A percentile compares a stretch with the other conserved stretches of the same genome.
Evolutionary conservation across 1,139 yeast genomes (phyloP).

Genomic region (Lodderomyces elongisporus): DNA sequence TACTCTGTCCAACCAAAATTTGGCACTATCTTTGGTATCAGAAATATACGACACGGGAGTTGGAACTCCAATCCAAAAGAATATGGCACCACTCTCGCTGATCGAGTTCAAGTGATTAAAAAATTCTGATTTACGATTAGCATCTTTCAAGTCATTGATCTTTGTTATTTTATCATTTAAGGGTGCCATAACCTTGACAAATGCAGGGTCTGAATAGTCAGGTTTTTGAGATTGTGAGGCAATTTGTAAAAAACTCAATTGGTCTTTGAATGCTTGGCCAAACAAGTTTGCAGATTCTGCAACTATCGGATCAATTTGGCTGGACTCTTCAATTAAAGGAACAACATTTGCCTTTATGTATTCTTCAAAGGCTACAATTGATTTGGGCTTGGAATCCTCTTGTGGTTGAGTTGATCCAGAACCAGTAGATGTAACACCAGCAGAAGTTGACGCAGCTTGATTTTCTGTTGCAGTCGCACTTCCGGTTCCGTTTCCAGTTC

Average conservation of each 20-base stretch:
- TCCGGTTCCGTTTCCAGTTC: neutral
- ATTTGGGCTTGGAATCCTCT: constrained; percentile 31
- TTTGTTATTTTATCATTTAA: constrained; percentile 57
- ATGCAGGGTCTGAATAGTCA: constrained; percentile 47
- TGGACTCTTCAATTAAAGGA: constrained; percentile 59
- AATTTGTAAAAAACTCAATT: constrained; percentile 52
- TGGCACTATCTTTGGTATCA: constrained; percentile 87
- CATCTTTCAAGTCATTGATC: constrained; percentile 65
- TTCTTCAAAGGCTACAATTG: constrained; percentile 49
- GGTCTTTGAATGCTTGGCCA: constrained; percentile 55
- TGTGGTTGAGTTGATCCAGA: neutral
- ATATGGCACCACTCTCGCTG: constrained; percentile 83
- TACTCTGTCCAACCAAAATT: constrained; percentile 89
- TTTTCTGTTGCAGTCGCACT: neutral
- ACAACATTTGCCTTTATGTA: constrained; percentile 49
- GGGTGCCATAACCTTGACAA: constrained; percentile 58
- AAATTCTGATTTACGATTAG: constrained; percentile 60
- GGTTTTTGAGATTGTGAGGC: constrained; percentile 66
- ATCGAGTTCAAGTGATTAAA: constrained; percentile 75
- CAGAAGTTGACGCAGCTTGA: constrained; percentile 4
- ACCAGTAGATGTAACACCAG: constrained; percentile 11
- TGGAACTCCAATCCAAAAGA: constrained; percentile 82
- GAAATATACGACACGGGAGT: constrained; percentile 70
- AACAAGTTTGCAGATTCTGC: constrained; percentile 56
- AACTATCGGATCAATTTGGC: constrained; percentile 57